Base-by-base conservation (phyloP, 257 asterid genomes). In the Ajuga chamaepitys region DNA sequence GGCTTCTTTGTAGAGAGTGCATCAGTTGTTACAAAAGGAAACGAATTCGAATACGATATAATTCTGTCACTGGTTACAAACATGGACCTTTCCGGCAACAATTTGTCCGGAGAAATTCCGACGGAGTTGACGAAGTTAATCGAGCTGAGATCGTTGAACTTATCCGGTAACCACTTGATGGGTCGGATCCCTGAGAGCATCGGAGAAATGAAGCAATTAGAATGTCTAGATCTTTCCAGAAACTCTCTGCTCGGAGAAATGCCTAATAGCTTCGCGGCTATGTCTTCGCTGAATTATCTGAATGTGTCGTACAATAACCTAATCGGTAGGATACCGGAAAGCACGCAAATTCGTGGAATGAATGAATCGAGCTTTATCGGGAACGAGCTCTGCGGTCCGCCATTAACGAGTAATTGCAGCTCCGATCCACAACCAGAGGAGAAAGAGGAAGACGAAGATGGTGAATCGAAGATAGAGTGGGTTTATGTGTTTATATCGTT, bases 101-200 rank as follows among this genome's bases (percentile, higher is more conserved):
- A 68, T 8, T 28, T 81, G 2, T 46, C 50, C 17, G 81, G 83
- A 17, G 67, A 62, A 2, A 75, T 81, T 30, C 83, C 81, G 9
- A 32, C 12, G 28, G 80, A 54, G 24, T 0, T 82, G 4, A 73
- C 81, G 5, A 20, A 66, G 12, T 75, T 80, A 9, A 62, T 37
- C 18, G 70, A 70, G 30, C 35, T 77, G 64, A 32, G 44, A 37
- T 71, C 76, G 2, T 70, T 80, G 9, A 75, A 70, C 56, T 45
- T 75, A 32, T 78, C 80, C 0, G 24, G 38, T 0, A 78, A 78
- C 56, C 66, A 76, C 5, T 45, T 78, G 35, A 42, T 20, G 2
- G 72, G 81, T 22, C 6, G 5, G 11, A 77, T 77, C 17, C 80
- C 81, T 0, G 8, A 45, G 3, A 32, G 20, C 41, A 66, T 66